Base-by-base conservation (phyloP, 2,329 filamentous ascomycete species). In the Ophiostoma sp. region DNA sequence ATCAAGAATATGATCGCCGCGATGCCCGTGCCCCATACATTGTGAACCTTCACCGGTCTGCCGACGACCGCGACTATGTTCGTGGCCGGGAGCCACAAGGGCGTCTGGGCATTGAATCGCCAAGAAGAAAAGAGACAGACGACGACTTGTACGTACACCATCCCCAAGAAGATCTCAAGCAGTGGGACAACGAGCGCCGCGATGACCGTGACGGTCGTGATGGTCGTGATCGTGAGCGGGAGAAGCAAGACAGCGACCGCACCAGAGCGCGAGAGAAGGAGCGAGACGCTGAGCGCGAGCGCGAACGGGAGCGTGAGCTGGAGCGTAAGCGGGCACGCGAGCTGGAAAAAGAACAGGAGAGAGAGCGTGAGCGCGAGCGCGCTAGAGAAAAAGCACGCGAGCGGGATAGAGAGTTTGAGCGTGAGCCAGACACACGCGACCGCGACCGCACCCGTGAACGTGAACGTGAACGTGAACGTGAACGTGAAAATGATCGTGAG, bases 401-500 rank as follows among this genome's bases (percentile, higher is more conserved):
- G 23, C 65, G 65, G 39, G 65, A 67, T 23, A 41, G 64, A 44
- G 64, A 67, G 35, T 35, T 44, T 23, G 64, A 67, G 33, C 36
- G 36, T 15, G 64, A 67, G 36, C 64, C 64, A 10, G 60, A 64
- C 60, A 17, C 57, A 10, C 60, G 60, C n/a, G 48, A 67, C 41
- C 68, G 27, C 31, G 39, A 54, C 44, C 68, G 54, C 27, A 31
- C 27, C 27, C 27, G 3, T 17, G 71, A 73, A 6, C 68, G 68
- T 13, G 72, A 75, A 4, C 67, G 60, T 2, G 69, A 67, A 15
- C 27, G 54, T 17, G 71, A 73, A 6, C 68, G 68, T 13, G 72
- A 75, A 2, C 67, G 60, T 2, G 69, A 68, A 11, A 48, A 57
- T n/a, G 75, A 77, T 4, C 73, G 72, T n/a, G 70, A 70, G 6